Percentiles rank a stretch among this genome's conserved stretches.
Evolutionary conservation across 306 rosid species (phyloP).

Genomic region (Hippophae tibetana): DNA sequence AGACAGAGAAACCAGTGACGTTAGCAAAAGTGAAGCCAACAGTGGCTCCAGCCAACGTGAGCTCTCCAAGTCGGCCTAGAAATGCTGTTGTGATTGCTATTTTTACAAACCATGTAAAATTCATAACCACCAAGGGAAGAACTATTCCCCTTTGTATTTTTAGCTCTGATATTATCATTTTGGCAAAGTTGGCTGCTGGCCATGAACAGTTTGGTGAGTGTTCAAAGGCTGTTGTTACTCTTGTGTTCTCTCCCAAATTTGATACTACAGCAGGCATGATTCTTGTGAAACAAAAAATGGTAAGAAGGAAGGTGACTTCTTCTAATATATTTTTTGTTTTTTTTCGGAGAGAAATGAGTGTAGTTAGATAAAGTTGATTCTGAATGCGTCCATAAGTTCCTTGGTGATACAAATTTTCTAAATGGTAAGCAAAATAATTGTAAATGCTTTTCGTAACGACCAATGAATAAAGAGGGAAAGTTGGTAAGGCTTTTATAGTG

Average conservation of each 20-base stretch:
- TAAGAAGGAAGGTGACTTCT: slow-evolving; percentile 12
- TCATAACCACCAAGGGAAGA: slow-evolving; percentile 69
- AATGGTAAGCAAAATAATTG: slow-evolving; percentile 13
- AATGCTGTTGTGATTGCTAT: slow-evolving; percentile 72
- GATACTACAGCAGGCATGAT: slow-evolving; percentile 39
- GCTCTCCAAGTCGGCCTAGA: slow-evolving; percentile 66
- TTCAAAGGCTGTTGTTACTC: slow-evolving; percentile 12
- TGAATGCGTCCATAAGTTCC: slow-evolving; percentile 32
- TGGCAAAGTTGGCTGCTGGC: slow-evolving; percentile 11
- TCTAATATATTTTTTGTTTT: neutral
- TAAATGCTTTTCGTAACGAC: slow-evolving; percentile 19
- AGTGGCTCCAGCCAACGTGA: slow-evolving; percentile 63
- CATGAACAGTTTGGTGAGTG: slow-evolving; percentile 19
- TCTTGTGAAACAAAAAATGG: slow-evolving; percentile 6
- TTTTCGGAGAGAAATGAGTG: neutral
- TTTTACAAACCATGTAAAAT: slow-evolving; percentile 73
- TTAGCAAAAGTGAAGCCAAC: slow-evolving; percentile 88
- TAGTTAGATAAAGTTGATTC: slow-evolving; percentile 15
- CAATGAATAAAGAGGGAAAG: slow-evolving; percentile 19
- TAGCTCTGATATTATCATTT: slow-evolving; percentile 38
- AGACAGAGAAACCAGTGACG: slow-evolving; percentile 81
- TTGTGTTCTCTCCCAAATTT: slow-evolving; percentile 22
- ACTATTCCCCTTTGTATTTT: slow-evolving; percentile 45
- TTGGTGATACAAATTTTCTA: slow-evolving; percentile 17
- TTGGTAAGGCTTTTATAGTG: slow-evolving; percentile 31